These are phyloP conservation scores for Aspergillus nomiae DNA, from an alignment of 2,329 filamentous ascomycete species.

Conservation along the genomic window DNA sequence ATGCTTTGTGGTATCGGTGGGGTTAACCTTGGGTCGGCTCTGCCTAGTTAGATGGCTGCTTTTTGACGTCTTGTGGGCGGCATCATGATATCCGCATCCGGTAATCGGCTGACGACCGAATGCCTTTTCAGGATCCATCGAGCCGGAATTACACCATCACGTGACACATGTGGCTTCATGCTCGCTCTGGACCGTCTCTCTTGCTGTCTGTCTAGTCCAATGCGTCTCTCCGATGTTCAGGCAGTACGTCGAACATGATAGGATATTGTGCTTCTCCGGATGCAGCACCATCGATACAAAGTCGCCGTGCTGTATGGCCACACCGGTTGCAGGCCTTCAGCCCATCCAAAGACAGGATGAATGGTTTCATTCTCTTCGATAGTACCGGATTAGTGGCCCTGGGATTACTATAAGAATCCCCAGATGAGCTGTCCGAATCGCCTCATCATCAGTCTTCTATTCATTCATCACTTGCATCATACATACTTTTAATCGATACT, in stretches of 20 bases:
- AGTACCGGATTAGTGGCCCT: constrained; percentile 2
- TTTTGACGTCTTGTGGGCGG: neutral
- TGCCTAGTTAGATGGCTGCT: neutral
- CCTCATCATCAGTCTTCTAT: neutral
- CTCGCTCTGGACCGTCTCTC: neutral
- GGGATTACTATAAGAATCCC: constrained; percentile 1
- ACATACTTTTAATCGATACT: neutral
- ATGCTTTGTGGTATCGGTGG: neutral
- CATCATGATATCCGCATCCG: neutral
- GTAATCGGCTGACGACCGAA: neutral
- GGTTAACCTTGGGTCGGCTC: neutral
- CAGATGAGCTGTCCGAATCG: neutral
- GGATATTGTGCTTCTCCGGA: neutral
- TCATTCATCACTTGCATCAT: neutral
- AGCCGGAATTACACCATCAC: neutral
- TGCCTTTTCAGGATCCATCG: neutral
- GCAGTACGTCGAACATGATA: neutral
- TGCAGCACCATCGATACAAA: neutral
- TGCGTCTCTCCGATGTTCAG: neutral
- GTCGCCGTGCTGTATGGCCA: neutral
- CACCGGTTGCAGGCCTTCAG: neutral
- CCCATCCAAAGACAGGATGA: neutral
- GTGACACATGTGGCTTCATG: neutral
- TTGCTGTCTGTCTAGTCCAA: neutral
- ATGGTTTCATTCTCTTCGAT: neutral